phyloP scores from a whole-genome alignment of 179 eudicot species.

The Pouteria campechiana region DNA sequence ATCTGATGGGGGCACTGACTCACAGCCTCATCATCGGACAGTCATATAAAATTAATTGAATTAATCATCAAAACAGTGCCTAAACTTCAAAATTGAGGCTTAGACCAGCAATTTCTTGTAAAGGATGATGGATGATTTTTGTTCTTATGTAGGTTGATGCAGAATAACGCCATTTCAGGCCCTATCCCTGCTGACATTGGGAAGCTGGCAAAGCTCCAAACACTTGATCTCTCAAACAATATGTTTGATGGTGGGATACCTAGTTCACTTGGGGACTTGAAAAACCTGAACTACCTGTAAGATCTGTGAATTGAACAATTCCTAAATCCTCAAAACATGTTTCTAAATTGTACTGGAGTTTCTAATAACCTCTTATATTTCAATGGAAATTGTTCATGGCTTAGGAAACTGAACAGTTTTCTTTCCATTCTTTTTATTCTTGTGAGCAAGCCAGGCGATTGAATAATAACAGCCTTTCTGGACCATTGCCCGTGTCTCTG shows the following conservation, averaged over 20 bases:
- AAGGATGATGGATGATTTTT: neutral
- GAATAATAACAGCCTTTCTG: slow-evolving; percentile 51
- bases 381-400: too few species aligned
- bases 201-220: slow-evolving; percentile 60
- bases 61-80: too few species aligned
- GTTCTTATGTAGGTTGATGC: slow-evolving; percentile 43
- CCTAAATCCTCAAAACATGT: too few species aligned
- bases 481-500: slow-evolving; percentile 39
- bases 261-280: slow-evolving; percentile 51
- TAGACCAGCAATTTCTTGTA: neutral
- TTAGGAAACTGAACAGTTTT: too few species aligned
- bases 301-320: slow-evolving; percentile 24
- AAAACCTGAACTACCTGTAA: slow-evolving; percentile 63
- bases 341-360: too few species aligned
- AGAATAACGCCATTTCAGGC: slow-evolving; percentile 66
- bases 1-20: too few species aligned
- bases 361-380: too few species aligned
- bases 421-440: neutral
- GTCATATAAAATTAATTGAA: too few species aligned
- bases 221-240: slow-evolving; percentile 78
- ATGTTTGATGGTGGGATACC: slow-evolving; percentile 55
- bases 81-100: too few species aligned
- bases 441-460: slow-evolving; percentile 41
- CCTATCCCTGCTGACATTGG: slow-evolving; percentile 62
- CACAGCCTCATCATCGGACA: too few species aligned